Percentiles rank a stretch among this genome's conserved stretches.
phyloP scores from a whole-genome alignment of 495 filamentous ascomycete genomes.

The Lasiosphaeria ovina region DNA sequence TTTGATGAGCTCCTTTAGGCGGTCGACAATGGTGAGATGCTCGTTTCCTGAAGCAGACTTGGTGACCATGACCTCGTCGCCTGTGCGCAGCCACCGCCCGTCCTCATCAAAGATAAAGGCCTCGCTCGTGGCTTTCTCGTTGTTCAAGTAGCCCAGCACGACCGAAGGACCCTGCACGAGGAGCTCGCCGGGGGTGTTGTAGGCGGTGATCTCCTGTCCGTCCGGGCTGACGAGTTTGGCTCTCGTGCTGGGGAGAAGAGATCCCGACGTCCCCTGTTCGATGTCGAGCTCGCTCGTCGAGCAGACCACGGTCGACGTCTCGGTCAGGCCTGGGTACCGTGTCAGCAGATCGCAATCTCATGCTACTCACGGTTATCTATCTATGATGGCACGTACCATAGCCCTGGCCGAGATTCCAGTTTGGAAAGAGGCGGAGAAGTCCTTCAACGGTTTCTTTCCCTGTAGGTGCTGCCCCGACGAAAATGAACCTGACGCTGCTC shows the following conservation, averaged over 20 bases:
- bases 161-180: conserved; percentile 73
- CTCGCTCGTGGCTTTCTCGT: conserved; percentile 76
- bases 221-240: conserved; percentile 71
- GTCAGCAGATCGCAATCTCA: neutral
- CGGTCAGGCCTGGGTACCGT: conserved; percentile 63
- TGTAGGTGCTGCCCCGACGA: conserved; percentile 81
- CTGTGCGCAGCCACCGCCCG: conserved; percentile 76
- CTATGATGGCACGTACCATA: conserved; percentile 58
- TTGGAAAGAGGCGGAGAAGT: conserved; percentile 62
- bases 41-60: conserved; percentile 63
- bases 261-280: conserved; percentile 70
- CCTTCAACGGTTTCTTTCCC: conserved; percentile 75
- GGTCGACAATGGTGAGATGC: conserved; percentile 81
- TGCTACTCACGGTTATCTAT: neutral
- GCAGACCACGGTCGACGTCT: conserved; percentile 73
- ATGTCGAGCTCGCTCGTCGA: conserved; percentile 66
- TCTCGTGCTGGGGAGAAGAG: conserved; percentile 62
- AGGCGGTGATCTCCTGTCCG: conserved; percentile 70
- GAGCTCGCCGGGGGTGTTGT: conserved; percentile 79
- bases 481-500: conserved; percentile 62
- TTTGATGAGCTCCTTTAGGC: conserved; percentile 93
- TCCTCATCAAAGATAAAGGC: conserved; percentile 73
- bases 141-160: conserved; percentile 80
- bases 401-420: conserved; percentile 68
- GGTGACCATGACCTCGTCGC: conserved; percentile 75